Base-by-base conservation (phyloP, 768 basidiomycete genomes). In the Mrakia gelida region DNA sequence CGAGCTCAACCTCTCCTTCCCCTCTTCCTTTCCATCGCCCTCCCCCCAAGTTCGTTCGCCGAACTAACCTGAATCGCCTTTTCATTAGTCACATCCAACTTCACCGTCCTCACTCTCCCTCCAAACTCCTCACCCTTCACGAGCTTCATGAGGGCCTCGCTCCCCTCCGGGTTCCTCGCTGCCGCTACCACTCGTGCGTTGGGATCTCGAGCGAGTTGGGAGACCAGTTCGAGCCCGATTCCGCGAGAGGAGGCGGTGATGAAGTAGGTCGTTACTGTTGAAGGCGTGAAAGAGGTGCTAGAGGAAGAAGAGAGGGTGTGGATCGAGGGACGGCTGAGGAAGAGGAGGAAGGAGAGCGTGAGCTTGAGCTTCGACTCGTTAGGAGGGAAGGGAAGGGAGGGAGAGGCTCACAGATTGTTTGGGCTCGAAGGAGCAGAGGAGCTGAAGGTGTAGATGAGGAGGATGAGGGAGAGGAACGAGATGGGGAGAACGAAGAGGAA, bases 271-370 rank as follows among this genome's bases (percentile, higher is more conserved):
- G 67, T 70, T 9, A 41, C 13, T 5, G 2, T 8, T 1, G 6
- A 11, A 10, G 65, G 65, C 41, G 65, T 67, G 65, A 34, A 67
- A 15, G 65, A 67, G 11, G 30, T 5, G 54, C 10, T 56, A 5
- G 54, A 38, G 65, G 38, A 70, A 23, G 26, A 41, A 8, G 67
- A 41, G 38, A 23, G 41, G 38, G 11, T 15, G 41, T 70, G 67
- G 38, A 70, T 70, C 4, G 67, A 70, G 26, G 67, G 67, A 41
- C 67, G 67, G 34, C 41, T 70, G 34, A 43, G 34, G 67, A 18
- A 62, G 18, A 18, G 59, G 23, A 9, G 59, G 59, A 18, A 15
- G 67, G 67, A 4, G 41, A 70, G 67, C 15, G 7, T 28, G 59
- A n/a, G 59, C 52, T 54, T n/a, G n/a, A 26, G 56, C 45, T 59